phyloP scores from a whole-genome alignment of 371 early-diverging fungal genomes.

The Mucor plumbeus region DNA sequence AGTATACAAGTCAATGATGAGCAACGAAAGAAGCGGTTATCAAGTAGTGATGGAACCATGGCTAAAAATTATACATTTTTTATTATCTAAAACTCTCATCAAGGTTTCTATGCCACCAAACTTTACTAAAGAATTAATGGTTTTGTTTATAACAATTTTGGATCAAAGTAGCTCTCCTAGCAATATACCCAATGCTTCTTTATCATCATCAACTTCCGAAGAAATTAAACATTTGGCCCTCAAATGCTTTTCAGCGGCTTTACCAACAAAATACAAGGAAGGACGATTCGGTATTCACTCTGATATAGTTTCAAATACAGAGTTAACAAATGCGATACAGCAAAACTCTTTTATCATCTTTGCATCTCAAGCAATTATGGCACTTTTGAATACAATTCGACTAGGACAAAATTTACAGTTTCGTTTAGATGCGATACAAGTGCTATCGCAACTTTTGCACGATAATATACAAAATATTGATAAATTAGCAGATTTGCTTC shows the following conservation, averaged over 20 bases:
- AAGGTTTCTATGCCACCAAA: conserved; percentile 2
- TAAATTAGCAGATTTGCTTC: conserved; percentile 43
- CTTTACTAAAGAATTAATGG: conserved; percentile 15
- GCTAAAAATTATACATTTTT: conserved; percentile 22
- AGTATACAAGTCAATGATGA: conserved; percentile 8
- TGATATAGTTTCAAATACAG: neutral
- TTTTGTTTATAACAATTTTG: conserved; percentile 12
- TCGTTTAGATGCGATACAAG: conserved; percentile 40
- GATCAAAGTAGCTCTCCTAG: neutral
- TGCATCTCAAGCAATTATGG: conserved; percentile 37
- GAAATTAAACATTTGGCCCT: conserved; percentile 45
- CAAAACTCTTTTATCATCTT: conserved; percentile 25
- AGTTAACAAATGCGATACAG: conserved; percentile 15
- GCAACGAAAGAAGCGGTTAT: neutral
- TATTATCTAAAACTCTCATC: conserved; percentile 21
- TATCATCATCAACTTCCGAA: conserved; percentile 21
- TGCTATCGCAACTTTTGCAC: conserved; percentile 36
- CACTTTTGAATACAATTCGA: conserved; percentile 39
- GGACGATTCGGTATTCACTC: too few relatives aligned
- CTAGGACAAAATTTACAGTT: conserved; percentile 40
- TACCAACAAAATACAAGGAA: conserved; percentile 32
- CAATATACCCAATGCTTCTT: neutral
- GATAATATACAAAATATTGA: conserved; percentile 42
- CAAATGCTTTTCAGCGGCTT: conserved; percentile 37
- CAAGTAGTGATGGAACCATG: conserved; percentile 18